A percentile compares a stretch with the other conserved stretches of the same genome.
These are phyloP conservation scores for Penicillium sp. DNA, from an alignment of 2,329 filamentous ascomycete genomes.

Conservation along the genomic window DNA sequence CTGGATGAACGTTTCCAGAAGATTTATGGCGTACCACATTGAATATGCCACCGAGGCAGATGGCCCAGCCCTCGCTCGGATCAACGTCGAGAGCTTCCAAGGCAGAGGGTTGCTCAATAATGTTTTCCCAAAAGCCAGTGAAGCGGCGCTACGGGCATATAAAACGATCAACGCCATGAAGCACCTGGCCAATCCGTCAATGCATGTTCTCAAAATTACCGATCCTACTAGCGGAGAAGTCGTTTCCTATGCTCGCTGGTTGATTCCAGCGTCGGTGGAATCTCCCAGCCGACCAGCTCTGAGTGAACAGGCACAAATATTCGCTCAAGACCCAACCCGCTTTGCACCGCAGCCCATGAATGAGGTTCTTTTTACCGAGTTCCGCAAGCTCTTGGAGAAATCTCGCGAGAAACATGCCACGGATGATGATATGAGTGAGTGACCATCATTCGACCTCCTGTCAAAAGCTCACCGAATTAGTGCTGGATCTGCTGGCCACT, in stretches of 20 bases:
- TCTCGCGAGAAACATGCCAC: slow-evolving; percentile 18
- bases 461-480: slow-evolving; percentile 11
- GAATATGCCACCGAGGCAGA: slow-evolving; percentile 44
- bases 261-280: slow-evolving; percentile 26
- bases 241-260: slow-evolving; percentile 53
- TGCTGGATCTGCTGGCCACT: slow-evolving; percentile 50
- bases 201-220: slow-evolving; percentile 43
- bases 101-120: slow-evolving; percentile 38
- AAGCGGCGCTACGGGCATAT: slow-evolving; percentile 33
- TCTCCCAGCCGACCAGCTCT: slow-evolving; percentile 25
- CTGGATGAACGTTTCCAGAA: no score
- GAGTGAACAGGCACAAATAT: slow-evolving; percentile 41
- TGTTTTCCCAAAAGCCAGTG: slow-evolving; percentile 38
- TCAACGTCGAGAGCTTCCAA: slow-evolving; percentile 50
- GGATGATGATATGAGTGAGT: slow-evolving; percentile 27
- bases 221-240: slow-evolving; percentile 33
- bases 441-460: neutral
- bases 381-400: slow-evolving; percentile 17
- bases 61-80: slow-evolving; percentile 39
- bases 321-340: slow-evolving; percentile 36
- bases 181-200: slow-evolving; percentile 43
- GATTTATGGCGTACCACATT: slow-evolving; percentile 8
- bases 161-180: slow-evolving; percentile 34
- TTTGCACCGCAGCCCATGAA: slow-evolving; percentile 47
- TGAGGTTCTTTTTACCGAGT: slow-evolving; percentile 37